Evolutionary conservation across 192 early-diverging fungal species (phyloP), one percentile per base, ranked within the genome.

Genomic region (Geosiphon pyriformis): DNA sequence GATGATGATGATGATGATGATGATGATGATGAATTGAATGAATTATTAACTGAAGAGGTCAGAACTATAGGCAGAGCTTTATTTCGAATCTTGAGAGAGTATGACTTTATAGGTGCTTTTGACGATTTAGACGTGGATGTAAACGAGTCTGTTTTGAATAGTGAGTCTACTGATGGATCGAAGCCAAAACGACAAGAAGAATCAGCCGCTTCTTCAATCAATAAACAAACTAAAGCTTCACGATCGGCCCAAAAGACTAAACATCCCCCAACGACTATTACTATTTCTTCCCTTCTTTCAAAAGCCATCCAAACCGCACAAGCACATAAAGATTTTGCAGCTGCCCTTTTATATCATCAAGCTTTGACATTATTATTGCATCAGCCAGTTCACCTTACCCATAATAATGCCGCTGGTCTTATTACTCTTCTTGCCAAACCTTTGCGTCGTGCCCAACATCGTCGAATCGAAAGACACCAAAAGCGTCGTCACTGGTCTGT

Each of bases 261-360:
- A 42, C 6, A 42, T 59, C 29, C 37, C n/a, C n/a, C 32, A 29
- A 37, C 31, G 23, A 37, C 58, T 37, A 37, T 59, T 37, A 35
- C 58, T 4, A 30, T 59, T 30, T 31, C 58, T 10, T 31, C 31
- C 0, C 26, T 59, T 31, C 37, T 59, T 37, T 37, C n/a, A 4
- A 31, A 59, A 30, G 58, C 58, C 18, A 59, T 59, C 6, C 58
- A 59, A 48, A 67, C 70, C 58, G 71, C 75, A 20, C 75, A 64
- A 12, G 22, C 20, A 32, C 67, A 61, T 57, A 71, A 69, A n/a
- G 72, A 76, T 56, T 71, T 73, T 68, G 71, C 69, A 1, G 72
- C 72, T 1, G 75, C 75, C 18, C 65, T 76, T 49, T 67, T 63
- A 3, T 70, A 72, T 34, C 72, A 76, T 50, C 75, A 76, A 33